Conservation (phyloP, 768 basidiomycete species). For the Panus rudis region DNA sequence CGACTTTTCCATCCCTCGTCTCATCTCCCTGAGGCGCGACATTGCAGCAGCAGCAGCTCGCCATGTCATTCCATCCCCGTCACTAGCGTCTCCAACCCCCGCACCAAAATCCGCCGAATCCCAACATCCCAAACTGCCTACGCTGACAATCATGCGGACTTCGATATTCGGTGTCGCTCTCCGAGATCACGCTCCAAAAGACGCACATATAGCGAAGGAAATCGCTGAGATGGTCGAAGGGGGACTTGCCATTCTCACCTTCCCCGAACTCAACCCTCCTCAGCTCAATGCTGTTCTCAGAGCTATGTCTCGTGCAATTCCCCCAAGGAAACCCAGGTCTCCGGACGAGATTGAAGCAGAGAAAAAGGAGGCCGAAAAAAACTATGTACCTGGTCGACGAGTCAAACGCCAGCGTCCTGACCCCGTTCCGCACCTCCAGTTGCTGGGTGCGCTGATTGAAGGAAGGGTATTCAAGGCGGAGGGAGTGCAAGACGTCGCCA, state of each 20-base stretch:
- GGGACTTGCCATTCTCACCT: conserved; percentile 55
- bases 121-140: conserved; percentile 28
- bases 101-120: conserved; percentile 1
- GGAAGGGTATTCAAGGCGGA: conserved; percentile 57
- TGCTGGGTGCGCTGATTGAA: conserved; percentile 79
- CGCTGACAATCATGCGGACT: conserved; percentile 66
- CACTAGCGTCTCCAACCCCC: conserved; percentile 16
- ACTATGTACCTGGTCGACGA: conserved; percentile 63
- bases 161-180: conserved; percentile 75
- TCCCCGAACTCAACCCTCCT: conserved; percentile 66
- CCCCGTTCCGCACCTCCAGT: conserved; percentile 56
- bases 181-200: conserved; percentile 49
- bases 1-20: conserved; percentile 62
- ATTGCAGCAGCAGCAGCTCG: conserved; percentile 46
- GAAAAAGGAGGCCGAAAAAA: conserved; percentile 44
- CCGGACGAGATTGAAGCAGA: conserved; percentile 43
- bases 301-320: conserved; percentile 59
- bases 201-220: conserved; percentile 37
- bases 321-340: conserved; percentile 48
- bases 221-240: conserved; percentile 56
- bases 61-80: conserved; percentile 28
- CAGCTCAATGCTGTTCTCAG: conserved; percentile 61
- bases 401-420: conserved; percentile 51
- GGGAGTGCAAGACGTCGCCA: conserved; percentile 55
- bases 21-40: conserved; percentile 63